Conservation (phyloP, 2,329 filamentous ascomycete species). For the Fusarium succisae region DNA sequence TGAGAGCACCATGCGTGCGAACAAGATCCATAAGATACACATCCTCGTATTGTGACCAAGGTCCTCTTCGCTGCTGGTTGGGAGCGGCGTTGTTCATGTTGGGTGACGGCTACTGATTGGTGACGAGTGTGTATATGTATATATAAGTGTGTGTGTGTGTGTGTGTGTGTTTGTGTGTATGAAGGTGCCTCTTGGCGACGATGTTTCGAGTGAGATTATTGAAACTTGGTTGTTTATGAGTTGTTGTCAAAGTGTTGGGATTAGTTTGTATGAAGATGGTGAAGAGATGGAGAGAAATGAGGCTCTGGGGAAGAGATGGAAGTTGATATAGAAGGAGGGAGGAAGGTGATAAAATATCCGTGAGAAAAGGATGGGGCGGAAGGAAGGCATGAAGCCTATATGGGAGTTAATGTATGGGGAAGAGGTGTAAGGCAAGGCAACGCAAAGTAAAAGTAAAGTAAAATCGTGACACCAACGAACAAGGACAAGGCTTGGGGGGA, state of each 20-base stretch:
- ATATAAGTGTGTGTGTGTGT: background rate
- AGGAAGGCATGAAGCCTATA: slow-evolving; percentile 39
- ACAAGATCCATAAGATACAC: slow-evolving; percentile 75
- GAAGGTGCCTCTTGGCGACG: background rate
- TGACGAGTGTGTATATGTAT: background rate
- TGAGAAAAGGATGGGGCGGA: slow-evolving; percentile 36
- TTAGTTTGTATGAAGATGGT: background rate
- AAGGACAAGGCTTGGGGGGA: background rate
- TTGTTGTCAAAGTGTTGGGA: background rate
- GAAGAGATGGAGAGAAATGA: slow-evolving; percentile 12
- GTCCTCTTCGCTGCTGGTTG: slow-evolving; percentile 66
- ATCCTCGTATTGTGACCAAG: slow-evolving; percentile 85
- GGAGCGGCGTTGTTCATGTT: slow-evolving; percentile 24
- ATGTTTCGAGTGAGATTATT: background rate
- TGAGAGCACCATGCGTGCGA: slow-evolving; percentile 75
- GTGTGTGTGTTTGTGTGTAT: background rate
- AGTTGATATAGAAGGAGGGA: slow-evolving; percentile 34
- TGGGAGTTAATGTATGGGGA: slow-evolving; percentile 38
- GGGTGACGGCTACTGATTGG: background rate
- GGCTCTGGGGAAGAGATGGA: slow-evolving; percentile 4
- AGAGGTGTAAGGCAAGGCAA: slow-evolving; percentile 23
- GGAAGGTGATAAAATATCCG: slow-evolving; percentile 42
- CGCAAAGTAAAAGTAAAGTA: background rate
- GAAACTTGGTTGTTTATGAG: background rate
- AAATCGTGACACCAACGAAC: slow-evolving; percentile 2